phyloP scores from a whole-genome alignment of 2,329 filamentous ascomycete species.

The Decorospora gaudefroyi region DNA sequence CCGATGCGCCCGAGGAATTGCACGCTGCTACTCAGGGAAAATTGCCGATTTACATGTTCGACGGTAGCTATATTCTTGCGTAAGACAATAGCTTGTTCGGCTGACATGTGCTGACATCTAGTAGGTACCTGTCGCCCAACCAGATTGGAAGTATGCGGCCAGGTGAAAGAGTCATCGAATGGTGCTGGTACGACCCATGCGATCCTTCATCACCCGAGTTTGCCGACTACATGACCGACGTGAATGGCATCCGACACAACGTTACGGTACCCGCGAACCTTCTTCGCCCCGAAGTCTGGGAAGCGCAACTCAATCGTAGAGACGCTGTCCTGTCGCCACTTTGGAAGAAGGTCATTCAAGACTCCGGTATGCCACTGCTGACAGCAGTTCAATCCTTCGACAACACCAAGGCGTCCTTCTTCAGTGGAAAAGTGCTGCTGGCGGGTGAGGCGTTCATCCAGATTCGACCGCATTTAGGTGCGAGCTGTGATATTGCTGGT shows the following conservation, averaged over 20 bases:
- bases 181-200: slow-evolving; percentile 53
- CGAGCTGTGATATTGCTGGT: slow-evolving; percentile 52
- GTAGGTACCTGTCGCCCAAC: slow-evolving; percentile 49
- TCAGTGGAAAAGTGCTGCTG: slow-evolving; percentile 49
- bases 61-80: slow-evolving; percentile 16
- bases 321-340: slow-evolving; percentile 38
- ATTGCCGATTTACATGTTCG: slow-evolving; percentile 9
- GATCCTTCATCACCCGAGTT: slow-evolving; percentile 39
- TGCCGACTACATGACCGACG: slow-evolving; percentile 50
- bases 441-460: slow-evolving; percentile 52
- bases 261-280: slow-evolving; percentile 49
- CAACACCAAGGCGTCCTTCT: slow-evolving; percentile 40
- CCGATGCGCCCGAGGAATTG: slow-evolving; percentile 10
- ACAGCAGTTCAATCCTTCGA: slow-evolving; percentile 52
- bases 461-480: slow-evolving; percentile 51
- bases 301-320: slow-evolving; percentile 26
- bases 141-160: slow-evolving; percentile 40
- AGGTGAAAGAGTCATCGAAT: slow-evolving; percentile 50
- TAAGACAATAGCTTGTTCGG: not conserved
- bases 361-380: slow-evolving; percentile 48
- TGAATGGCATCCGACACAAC: slow-evolving; percentile 41
- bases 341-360: slow-evolving; percentile 46
- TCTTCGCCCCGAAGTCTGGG: slow-evolving; percentile 46
- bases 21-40: slow-evolving; percentile 8
- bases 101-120: not conserved